These are phyloP conservation scores for Voacanga thouarsii DNA, from an alignment of 257 asterid genomes.

Conservation along the genomic window DNA sequence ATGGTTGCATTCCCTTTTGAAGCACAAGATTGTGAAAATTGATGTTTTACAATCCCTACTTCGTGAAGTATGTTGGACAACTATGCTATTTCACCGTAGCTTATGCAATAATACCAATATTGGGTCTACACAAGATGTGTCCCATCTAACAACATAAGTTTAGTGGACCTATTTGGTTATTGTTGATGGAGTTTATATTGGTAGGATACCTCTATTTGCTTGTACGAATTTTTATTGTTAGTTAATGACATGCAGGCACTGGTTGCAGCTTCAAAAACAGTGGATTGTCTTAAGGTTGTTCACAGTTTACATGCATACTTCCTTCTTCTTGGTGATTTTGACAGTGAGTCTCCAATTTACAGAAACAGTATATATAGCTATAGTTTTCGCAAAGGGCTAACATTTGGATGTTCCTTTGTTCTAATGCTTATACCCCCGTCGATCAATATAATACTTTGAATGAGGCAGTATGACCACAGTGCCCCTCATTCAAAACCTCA, in stretches of 20 bases:
- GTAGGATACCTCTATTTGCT: neutral
- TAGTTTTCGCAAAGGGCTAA: neutral
- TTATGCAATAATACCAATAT: too few relatives aligned
- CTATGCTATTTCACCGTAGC: neutral
- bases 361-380: neutral
- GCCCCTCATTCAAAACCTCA: too few relatives aligned
- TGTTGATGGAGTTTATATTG: neutral
- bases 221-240: conserved; percentile 1
- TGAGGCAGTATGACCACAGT: too few relatives aligned
- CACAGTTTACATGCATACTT: conserved; percentile 93
- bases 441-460: too few relatives aligned
- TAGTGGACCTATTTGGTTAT: neutral
- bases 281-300: conserved; percentile 83
- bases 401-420: neutral
- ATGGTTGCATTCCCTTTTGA: neutral
- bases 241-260: conserved; percentile 70
- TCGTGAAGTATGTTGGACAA: neutral
- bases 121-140: neutral
- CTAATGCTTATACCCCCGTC: too few relatives aligned
- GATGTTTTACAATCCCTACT: neutral
- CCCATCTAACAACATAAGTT: neutral
- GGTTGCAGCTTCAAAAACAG: conserved; percentile 96
- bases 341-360: conserved; percentile 68
- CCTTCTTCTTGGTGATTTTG: conserved; percentile 79
- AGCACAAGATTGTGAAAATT: neutral